phyloP scores from a whole-genome alignment of 345 rosid species.

The Populus tremula region DNA sequence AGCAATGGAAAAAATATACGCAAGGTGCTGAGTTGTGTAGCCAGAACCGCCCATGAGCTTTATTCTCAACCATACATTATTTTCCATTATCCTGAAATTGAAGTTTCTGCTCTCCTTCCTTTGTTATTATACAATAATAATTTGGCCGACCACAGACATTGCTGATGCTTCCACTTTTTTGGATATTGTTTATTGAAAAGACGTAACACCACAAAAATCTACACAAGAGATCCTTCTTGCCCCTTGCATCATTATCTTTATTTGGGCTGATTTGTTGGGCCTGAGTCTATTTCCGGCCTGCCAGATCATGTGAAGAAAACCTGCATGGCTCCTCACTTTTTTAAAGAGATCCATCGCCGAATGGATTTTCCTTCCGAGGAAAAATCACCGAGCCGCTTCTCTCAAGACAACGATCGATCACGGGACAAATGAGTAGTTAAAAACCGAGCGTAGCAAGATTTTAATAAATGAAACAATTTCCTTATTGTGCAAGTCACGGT shows the following conservation, averaged over 20 bases:
- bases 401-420: background rate
- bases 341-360: background rate
- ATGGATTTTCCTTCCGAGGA: background rate
- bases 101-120: background rate
- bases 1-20: background rate
- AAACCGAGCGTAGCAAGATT: background rate
- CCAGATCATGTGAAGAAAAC: background rate
- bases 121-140: background rate
- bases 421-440: background rate
- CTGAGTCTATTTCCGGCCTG: background rate
- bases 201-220: background rate
- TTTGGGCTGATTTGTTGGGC: background rate
- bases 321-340: background rate
- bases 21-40: background rate
- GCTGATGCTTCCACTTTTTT: background rate
- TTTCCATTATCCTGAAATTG: background rate
- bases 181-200: background rate
- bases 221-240: background rate
- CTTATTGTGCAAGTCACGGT: no score
- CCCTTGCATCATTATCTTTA: background rate
- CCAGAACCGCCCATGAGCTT: conserved; percentile 13
- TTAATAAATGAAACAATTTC: no score
- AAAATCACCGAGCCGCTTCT: background rate
- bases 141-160: background rate
- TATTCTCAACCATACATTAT: background rate